phyloP scores from a whole-genome alignment of 176 grass and related monocot species.

The Tuctoria greenei region DNA sequence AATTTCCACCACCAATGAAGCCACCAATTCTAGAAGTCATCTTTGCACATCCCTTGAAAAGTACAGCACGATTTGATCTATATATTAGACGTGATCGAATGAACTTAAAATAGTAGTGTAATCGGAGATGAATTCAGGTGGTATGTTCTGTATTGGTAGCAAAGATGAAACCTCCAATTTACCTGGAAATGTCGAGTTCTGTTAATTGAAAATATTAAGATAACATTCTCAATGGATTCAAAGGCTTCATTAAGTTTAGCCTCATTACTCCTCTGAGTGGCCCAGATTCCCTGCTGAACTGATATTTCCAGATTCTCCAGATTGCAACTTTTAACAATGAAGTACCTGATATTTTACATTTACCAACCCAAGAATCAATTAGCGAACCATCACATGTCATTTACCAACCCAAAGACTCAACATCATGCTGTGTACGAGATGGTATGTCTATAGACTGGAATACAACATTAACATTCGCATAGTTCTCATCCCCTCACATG shows the following conservation, averaged over 20 bases:
- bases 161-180: slow-evolving; percentile 24
- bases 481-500: not conserved
- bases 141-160: not conserved
- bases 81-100: slow-evolving; percentile 19
- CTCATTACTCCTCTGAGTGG: slow-evolving; percentile 96
- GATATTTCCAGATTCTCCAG: slow-evolving; percentile 98
- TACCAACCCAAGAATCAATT: slow-evolving; percentile 53
- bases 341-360: slow-evolving; percentile 79
- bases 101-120: slow-evolving; percentile 9
- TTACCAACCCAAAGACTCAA: slow-evolving; percentile 43
- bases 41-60: slow-evolving; percentile 89
- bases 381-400: slow-evolving; percentile 29
- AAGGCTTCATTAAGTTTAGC: slow-evolving; percentile 99
- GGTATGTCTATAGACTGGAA: not conserved
- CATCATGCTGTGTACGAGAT: not conserved
- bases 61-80: slow-evolving; percentile 18
- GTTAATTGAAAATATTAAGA: slow-evolving; percentile 98
- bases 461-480: slow-evolving; percentile 8
- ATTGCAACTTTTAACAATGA: slow-evolving; percentile 99
- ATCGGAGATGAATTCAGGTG: slow-evolving; percentile 12
- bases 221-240: slow-evolving; percentile 97
- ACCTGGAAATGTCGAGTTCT: slow-evolving; percentile 98
- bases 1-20: slow-evolving; percentile 93
- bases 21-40: slow-evolving; percentile 98
- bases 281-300: slow-evolving; percentile 95